Conservation (phyloP, 768 basidiomycete species). For the Tulasnella sp. region DNA sequence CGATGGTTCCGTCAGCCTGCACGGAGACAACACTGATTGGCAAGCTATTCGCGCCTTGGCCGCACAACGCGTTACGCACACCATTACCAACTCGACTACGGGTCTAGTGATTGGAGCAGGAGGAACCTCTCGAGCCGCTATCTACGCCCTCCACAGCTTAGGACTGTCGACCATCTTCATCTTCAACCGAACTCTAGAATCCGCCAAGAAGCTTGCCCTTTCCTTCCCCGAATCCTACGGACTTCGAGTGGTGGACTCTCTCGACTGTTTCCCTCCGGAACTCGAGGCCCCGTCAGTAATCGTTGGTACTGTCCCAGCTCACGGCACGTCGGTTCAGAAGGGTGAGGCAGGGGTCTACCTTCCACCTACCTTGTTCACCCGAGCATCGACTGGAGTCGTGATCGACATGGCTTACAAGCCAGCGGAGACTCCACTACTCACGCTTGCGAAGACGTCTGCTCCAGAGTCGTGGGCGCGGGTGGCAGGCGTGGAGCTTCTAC, state of each 20-base stretch:
- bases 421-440: conserved; percentile 69
- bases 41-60: conserved; percentile 64
- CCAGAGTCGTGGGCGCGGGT: conserved; percentile 54
- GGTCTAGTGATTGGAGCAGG: conserved; percentile 91
- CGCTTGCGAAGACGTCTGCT: conserved; percentile 45
- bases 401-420: conserved; percentile 96
- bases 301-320: conserved; percentile 81
- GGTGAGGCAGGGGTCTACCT: conserved; percentile 40
- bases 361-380: conserved; percentile 49
- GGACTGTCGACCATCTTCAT: conserved; percentile 68
- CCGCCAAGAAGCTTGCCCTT: conserved; percentile 59
- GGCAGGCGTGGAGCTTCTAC: conserved; percentile 73
- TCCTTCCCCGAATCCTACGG: conserved; percentile 59
- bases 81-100: conserved; percentile 33
- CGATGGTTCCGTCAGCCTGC: conserved; percentile 45
- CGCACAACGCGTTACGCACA: conserved; percentile 25
- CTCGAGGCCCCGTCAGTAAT: conserved; percentile 51
- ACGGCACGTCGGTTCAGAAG: conserved; percentile 42
- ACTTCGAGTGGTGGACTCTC: conserved; percentile 50
- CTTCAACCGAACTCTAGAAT: conserved; percentile 72
- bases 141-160: conserved; percentile 74
- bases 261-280: conserved; percentile 45
- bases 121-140: conserved; percentile 88
- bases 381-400: conserved; percentile 57
- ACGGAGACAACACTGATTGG: conserved; percentile 97